Evolutionary conservation across 441 rosid species (phyloP), one percentile per base, ranked within the genome.

Genomic region (Erodium trifolium): DNA sequence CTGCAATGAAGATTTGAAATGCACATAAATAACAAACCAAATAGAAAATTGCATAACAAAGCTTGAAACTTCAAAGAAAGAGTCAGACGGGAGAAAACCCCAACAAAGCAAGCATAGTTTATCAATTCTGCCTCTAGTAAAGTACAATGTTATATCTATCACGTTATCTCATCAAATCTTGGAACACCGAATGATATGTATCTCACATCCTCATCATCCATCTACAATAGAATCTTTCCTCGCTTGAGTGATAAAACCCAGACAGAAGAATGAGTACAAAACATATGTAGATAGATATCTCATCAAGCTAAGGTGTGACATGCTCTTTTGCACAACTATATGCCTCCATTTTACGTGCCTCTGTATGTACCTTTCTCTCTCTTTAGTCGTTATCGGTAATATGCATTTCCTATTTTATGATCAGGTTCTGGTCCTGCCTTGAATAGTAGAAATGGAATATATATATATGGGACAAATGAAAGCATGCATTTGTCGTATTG

Each of bases 1-100:
- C 97, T 89, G 87, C 82, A 79, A 27, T 19, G 71, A 35, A 66
- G 35, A 77, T 65, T 66, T 51, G 3, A 73, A 23, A 27, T 16
- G 67, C 9, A 57, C 71, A 65, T 19, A 34, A 7, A 5, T 37
- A 63, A 12, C 68, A 49, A 45, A 66, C 5, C 18, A 60, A 55
- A 2, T n/a, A 64, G 13, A 45, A 57, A 35, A 13, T 23, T 63
- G 1, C 0, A 34, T 16, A 17, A 4, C 17, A 62, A 4, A 14
- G 18, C 51, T 12, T 29, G 14, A 47, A 47, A 12, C n/a, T 37
- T 37, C 13, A 47, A 47, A 11, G 3, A 43, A 43, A 43, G 13
- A 9, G 13, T 43, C 0, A 47, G 1, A 2, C 14, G 2, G 4
- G 13, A 13, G n/a, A 47, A 13, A 47, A 12, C 34, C 2, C 1